Conservation (phyloP, 768 basidiomycete genomes). For the Pleurotus pulmonarius region DNA sequence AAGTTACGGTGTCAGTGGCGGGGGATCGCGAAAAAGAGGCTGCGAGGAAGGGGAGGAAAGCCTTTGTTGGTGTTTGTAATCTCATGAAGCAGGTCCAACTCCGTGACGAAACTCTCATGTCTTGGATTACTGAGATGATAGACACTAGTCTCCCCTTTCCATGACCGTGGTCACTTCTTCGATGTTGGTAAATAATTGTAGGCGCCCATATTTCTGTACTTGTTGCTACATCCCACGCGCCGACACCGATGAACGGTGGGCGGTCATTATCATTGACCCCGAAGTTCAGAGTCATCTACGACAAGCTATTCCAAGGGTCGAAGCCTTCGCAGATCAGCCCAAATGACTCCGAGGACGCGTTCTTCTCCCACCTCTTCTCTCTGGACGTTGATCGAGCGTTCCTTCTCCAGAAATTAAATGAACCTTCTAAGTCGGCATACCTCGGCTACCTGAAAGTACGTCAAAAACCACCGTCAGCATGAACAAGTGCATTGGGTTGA, state of each 20-base stretch:
- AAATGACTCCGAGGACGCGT: constrained; percentile 36
- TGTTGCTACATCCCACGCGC: background rate
- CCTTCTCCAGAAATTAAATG: constrained; percentile 34
- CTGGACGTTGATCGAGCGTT: constrained; percentile 50
- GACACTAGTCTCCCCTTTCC: constrained; percentile 7
- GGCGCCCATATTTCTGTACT: background rate
- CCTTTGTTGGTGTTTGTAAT: constrained; percentile 58
- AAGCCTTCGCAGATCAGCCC: constrained; percentile 40
- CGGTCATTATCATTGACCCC: constrained; percentile 26
- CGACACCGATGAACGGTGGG: background rate
- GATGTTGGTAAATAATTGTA: background rate
- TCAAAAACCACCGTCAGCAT: constrained; percentile 3
- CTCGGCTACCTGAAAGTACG: constrained; percentile 49
- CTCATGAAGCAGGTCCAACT: constrained; percentile 65
- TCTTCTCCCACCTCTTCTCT: constrained; percentile 51
- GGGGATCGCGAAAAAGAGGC: constrained; percentile 58
- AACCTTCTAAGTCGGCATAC: constrained; percentile 46
- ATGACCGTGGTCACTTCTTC: background rate
- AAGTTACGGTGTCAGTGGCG: constrained; percentile 38
- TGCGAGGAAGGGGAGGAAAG: constrained; percentile 65
- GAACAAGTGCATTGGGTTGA: background rate
- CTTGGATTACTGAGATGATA: constrained; percentile 27
- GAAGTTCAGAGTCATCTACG: constrained; percentile 43
- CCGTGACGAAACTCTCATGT: constrained; percentile 50
- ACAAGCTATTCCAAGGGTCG: constrained; percentile 49